phyloP scores from a whole-genome alignment of 768 basidiomycete species.

The Agaricus bisporus region DNA sequence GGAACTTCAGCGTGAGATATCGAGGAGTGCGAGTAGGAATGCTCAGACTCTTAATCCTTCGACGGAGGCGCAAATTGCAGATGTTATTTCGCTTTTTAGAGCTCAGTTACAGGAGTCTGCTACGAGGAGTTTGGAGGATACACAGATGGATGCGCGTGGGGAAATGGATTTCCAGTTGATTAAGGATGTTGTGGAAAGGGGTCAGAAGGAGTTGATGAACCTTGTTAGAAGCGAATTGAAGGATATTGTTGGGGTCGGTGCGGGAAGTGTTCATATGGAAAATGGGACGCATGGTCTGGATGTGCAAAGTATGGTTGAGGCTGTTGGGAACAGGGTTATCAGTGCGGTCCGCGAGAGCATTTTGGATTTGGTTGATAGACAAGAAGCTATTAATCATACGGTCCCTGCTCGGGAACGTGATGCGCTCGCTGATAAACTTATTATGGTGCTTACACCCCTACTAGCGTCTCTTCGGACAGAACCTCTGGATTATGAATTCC shows the following conservation, averaged over 20 bases:
- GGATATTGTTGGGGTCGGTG: conserved; percentile 23
- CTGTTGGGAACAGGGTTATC: conserved; percentile 50
- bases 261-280: conserved; percentile 16
- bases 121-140: conserved; percentile 49
- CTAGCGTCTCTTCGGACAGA: conserved; percentile 58
- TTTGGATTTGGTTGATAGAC: conserved; percentile 46
- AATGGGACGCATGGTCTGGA: conserved; percentile 21
- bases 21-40: conserved; percentile 19
- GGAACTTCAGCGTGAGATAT: conserved; percentile 36
- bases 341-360: conserved; percentile 57
- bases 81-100: conserved; percentile 63
- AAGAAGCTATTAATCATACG: conserved; percentile 45
- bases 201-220: conserved; percentile 54
- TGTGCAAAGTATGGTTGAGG: conserved; percentile 46
- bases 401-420: conserved; percentile 50
- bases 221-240: conserved; percentile 57
- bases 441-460: conserved; percentile 51
- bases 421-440: conserved; percentile 53
- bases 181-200: conserved; percentile 61
- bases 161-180: conserved; percentile 77
- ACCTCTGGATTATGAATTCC: conserved; percentile 69
- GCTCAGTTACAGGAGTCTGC: conserved; percentile 62
- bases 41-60: conserved; percentile 29
- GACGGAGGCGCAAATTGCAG: conserved; percentile 59
- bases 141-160: conserved; percentile 64